phyloP scores from a whole-genome alignment of 768 basidiomycete genomes.

The Pleurotus salmoneostramineus region DNA sequence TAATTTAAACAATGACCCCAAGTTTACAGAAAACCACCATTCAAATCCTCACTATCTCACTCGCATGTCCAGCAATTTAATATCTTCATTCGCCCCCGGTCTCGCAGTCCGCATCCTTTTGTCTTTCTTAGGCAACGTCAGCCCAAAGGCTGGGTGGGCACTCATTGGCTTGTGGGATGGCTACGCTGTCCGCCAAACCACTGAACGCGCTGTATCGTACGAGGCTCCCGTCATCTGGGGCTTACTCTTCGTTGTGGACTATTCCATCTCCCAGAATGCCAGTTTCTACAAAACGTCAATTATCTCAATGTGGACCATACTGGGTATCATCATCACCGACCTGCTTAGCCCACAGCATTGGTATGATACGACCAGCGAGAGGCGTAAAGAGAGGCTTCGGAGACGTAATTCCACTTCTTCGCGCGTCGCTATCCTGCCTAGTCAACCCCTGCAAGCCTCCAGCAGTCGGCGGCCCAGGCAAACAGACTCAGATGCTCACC shows the following conservation, averaged over 20 bases:
- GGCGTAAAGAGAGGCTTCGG: neutral
- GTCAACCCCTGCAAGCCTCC: neutral
- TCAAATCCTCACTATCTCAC: neutral
- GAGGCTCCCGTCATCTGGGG: neutral
- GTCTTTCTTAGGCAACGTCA: neutral
- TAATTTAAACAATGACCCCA: neutral
- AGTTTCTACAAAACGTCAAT: conserved; percentile 4
- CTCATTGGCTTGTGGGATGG: conserved; percentile 7
- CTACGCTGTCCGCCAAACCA: conserved; percentile 2
- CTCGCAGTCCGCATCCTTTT: conserved; percentile 6
- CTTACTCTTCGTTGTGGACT: conserved; percentile 1
- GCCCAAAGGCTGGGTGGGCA: conserved; percentile 3
- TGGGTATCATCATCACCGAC: conserved; percentile 5
- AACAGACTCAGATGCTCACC: neutral
- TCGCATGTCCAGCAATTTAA: neutral
- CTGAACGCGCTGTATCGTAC: neutral
- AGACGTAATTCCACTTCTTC: neutral
- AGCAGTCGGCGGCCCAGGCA: neutral
- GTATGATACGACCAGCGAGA: conserved; percentile 1
- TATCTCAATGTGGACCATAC: neutral
- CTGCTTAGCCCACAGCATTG: neutral
- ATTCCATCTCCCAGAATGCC: neutral
- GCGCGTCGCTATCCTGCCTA: neutral
- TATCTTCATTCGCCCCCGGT: conserved; percentile 3
- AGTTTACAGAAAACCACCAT: neutral